Evolutionary conservation across 805 yeast species (phyloP), one percentile per base, ranked within the genome.

Genomic region (Monosporozyma solicola): DNA sequence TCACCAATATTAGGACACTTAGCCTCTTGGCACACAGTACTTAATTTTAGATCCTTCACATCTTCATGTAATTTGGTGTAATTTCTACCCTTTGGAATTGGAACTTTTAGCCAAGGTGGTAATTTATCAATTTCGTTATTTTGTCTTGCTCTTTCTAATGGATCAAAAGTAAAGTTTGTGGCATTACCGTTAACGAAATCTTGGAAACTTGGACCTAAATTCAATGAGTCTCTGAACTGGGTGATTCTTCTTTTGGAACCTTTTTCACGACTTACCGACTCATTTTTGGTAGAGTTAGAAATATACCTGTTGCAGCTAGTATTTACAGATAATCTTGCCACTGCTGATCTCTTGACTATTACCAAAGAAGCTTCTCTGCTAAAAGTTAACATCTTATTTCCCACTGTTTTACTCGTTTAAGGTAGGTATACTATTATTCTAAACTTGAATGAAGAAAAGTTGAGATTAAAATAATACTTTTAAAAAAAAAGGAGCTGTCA

Each of bases 1-100:
- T 94, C 99, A 51, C 98, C 97, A 57, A 94, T 94, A 68, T 94
- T 94, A n/a, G 99, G 99, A 72, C 99, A 94, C 65, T 94, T 85
- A 4, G 99, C 99, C 65, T 94, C 99, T 70, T 94, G 98, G 72
- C 99, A 94, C 32, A 94, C 99, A 0, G 99, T 94, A 39, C 96
- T 85, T 50, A 94, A 74, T 58, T 89, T 88, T 55, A 94, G 74
- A 54, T 95, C 97, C 55, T 89, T 78, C 35, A 94, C 84, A 65
- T 94, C 99, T 48, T 81, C 79, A 65, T 92, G 90, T 60, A 94
- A 75, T 59, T 82, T 83, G 61, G 83, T 83, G 68, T 80, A 94
- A 29, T 86, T 84, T 57, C 83, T 78, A 47, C 99, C 99, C 72
- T 87, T 88, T n/a, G 99, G 99, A 57, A 94, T 92, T 2, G 95